phyloP scores from a whole-genome alignment of 805 yeast species.

The Saccharomycopsis selenospora region DNA sequence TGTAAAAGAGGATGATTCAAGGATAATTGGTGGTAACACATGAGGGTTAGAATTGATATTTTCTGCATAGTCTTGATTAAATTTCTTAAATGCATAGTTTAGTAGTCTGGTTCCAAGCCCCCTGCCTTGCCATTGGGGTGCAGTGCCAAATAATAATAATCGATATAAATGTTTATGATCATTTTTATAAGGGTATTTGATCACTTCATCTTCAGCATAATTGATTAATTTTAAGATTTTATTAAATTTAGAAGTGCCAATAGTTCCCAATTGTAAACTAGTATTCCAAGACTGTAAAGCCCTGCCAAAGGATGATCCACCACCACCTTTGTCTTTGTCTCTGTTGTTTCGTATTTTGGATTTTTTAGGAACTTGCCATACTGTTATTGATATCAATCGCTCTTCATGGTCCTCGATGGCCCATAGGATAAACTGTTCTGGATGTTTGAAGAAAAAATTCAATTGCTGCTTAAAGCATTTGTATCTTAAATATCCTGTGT shows the following conservation, averaged over 20 bases:
- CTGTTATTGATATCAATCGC: background rate
- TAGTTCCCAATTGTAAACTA: background rate
- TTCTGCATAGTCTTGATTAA: background rate
- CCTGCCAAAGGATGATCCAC: no score
- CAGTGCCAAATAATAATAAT: background rate
- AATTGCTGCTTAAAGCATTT: constrained; percentile 1
- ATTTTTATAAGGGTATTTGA: background rate
- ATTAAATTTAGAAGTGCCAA: background rate
- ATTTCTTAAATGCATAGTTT: background rate
- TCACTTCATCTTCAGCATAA: constrained; percentile 1
- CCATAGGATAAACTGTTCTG: background rate
- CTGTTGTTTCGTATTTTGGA: no score
- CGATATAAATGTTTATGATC: background rate
- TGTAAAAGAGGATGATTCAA: background rate
- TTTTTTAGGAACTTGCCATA: background rate
- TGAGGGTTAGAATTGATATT: background rate
- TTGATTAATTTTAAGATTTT: background rate
- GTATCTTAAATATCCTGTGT: background rate
- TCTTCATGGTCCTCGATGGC: background rate
- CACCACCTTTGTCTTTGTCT: no score
- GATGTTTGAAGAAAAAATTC: background rate
- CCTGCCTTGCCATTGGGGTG: background rate
- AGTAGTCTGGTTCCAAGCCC: background rate
- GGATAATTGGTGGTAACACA: background rate
- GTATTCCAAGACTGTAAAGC: background rate